Base-by-base conservation (phyloP, 129 eudicot genomes). In the Calendula officinalis region DNA sequence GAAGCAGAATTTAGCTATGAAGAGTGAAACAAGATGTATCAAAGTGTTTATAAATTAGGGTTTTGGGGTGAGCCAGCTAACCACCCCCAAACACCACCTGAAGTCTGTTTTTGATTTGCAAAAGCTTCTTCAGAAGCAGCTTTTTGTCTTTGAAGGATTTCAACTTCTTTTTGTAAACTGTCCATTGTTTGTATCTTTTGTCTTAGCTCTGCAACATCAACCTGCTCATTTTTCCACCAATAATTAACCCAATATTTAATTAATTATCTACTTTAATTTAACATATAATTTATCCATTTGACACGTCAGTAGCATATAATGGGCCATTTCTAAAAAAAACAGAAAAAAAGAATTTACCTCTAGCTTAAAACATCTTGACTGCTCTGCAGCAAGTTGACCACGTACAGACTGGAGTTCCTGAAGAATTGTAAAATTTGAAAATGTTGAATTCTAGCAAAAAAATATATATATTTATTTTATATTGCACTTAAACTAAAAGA, bases 31-130 rank as follows among this genome's bases (percentile, higher is more conserved):
- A 5, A 51, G 56, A 57, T 70, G 69, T 74, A 59, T 71, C 38
- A 61, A 49, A 53, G 22, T 35, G 67, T 52, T 43, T 36, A 39
- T 41, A 52, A 54, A 7, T 48, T 69, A 34, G 74, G 70, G 46
- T 58, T 72, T 79, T 60, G 72, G 6, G 78, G 66, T n/a, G 91
- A 33, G 62, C 97, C 97, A 4, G 99, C 97, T 37, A 94, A 86
- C 99, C 99, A 94, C 13, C 97, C 99, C 97, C 97, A 94, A 50
- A 94, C 92, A 8, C 99, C 99, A 11, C 99, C 97, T 30, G 99
- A 83, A 65, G 84, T 54, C 69, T 86, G 99, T 69, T 74, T 87
- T 62, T 83, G 97, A 57, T 82, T 94, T 58, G 89, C 97, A 50
- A 82, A 83, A 36, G 99, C 99, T 82, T 94, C 90, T 69, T 94